Base-by-base conservation (phyloP, 106 monocot genomes). In the Vanilla planifolia region DNA sequence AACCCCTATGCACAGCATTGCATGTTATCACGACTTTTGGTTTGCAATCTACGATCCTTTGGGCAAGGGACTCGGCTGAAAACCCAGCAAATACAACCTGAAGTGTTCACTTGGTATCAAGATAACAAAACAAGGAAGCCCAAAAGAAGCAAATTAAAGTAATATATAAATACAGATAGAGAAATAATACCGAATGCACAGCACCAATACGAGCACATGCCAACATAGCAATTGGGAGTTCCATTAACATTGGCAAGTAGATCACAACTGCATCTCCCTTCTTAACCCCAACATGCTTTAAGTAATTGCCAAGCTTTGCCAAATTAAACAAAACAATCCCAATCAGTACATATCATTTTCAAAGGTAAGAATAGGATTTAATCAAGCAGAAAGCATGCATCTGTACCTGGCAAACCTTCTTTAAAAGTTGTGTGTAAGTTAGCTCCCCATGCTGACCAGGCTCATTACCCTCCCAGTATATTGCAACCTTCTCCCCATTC, bases 11-110 rank as follows among this genome's bases (percentile, higher is more conserved):
- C 28, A 98, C 98, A 46, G 92, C 98, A 77, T 92, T 98, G 80
- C 92, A 92, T 2, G 98, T 98, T 40, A 98, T 71, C 28, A 98
- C 84, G 43, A 80, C 72, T 63, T 98, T 98, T 1, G 98, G 98
- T 55, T 85, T 98, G 74, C 98, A 98, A 77, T 98, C 98, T 24
- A 85, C 32, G 39, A 98, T 92, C 67, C 98, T 92, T 69, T 98
- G 98, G 8, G 92, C 78, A 41, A 98, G 85, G 9, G 98, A 79
- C 21, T 98, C 98, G 0, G 92, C 77, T 60, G 98, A 98, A 63
- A 98, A 98, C 13, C 98, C 98, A 43, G 98, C 98, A 80, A 98
- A 98, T 19, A 98, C 98, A 75, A 98, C 98, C 98, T 98, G 70
- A 25, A 64, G 13, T 74, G 47, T 33, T 20, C n/a, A 14, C 28